These are phyloP conservation scores for Aureococcus anophagefferens DNA, from an alignment of 108 stramenopile genomes.

Conservation along the genomic window DNA sequence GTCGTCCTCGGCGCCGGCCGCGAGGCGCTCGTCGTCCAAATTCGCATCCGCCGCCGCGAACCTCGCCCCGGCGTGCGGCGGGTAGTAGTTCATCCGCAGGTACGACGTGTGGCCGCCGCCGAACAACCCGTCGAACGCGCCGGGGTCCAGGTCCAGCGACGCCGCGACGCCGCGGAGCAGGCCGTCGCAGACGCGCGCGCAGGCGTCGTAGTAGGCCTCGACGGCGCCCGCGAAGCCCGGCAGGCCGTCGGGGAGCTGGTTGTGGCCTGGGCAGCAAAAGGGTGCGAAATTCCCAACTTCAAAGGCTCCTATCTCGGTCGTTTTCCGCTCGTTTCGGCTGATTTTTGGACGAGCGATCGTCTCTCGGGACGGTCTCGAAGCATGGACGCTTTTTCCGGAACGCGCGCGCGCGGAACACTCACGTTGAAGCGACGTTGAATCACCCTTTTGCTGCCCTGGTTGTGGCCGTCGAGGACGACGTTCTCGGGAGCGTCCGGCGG, in stretches of 20 bases:
- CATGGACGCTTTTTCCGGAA: too few species aligned
- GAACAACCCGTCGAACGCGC: not conserved
- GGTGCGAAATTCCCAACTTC: too few species aligned
- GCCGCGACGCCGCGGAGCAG: not conserved
- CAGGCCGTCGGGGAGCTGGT: too few species aligned
- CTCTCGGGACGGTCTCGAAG: too few species aligned
- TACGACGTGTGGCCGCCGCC: constrained; percentile 28
- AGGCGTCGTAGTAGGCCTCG: not conserved
- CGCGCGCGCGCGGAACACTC: too few species aligned
- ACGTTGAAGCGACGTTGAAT: too few species aligned
- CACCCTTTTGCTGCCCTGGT: not conserved
- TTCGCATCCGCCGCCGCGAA: not conserved
- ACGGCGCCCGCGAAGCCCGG: not conserved
- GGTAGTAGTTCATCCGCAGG: constrained; percentile 36
- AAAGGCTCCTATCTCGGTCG: too few species aligned
- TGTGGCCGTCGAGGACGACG: not conserved
- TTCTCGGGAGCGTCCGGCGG: constrained; percentile 10
- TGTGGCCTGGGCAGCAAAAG: too few species aligned
- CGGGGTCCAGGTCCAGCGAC: not conserved
- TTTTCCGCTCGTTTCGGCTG: too few species aligned
- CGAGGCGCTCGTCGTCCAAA: not conserved
- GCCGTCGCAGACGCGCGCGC: not conserved
- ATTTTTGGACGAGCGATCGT: too few species aligned
- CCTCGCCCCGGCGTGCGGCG: not conserved
- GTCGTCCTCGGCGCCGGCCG: not conserved